Evolutionary conservation across 495 filamentous ascomycete species (phyloP).

Genomic region (Penicillium arizonense): DNA sequence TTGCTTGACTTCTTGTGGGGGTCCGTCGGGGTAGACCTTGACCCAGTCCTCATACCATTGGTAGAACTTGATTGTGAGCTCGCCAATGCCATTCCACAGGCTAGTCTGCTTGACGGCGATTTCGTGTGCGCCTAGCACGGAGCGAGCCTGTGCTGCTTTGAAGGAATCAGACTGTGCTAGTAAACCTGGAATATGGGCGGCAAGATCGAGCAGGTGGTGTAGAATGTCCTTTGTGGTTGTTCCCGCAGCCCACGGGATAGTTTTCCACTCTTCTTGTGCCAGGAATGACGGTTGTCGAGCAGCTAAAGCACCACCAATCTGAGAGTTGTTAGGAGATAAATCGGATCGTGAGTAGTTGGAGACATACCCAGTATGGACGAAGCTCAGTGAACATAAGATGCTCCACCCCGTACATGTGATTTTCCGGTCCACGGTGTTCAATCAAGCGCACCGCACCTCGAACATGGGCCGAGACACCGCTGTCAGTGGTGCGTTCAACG

Average conservation of each 20-base stretch:
- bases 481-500: conserved; percentile 40
- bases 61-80: conserved; percentile 30
- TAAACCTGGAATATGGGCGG: conserved; percentile 35
- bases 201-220: conserved; percentile 41
- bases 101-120: conserved; percentile 35
- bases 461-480: conserved; percentile 39
- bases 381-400: conserved; percentile 44
- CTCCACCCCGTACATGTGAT: conserved; percentile 45
- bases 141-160: conserved; percentile 16
- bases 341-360: neutral
- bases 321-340: neutral
- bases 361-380: conserved; percentile 44
- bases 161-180: conserved; percentile 35
- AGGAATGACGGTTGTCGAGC: conserved; percentile 36
- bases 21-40: conserved; percentile 34
- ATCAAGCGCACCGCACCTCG: conserved; percentile 42
- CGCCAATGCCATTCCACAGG: conserved; percentile 37
- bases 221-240: conserved; percentile 43
- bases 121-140: conserved; percentile 32
- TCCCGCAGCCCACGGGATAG: conserved; percentile 40
- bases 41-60: conserved; percentile 39
- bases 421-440: conserved; percentile 45
- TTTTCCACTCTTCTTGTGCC: conserved; percentile 42
- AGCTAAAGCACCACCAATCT: conserved; percentile 38
- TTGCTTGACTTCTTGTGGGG: conserved; percentile 29